Conservation (phyloP, 306 rosid genomes). For the Dryas octopetala region DNA sequence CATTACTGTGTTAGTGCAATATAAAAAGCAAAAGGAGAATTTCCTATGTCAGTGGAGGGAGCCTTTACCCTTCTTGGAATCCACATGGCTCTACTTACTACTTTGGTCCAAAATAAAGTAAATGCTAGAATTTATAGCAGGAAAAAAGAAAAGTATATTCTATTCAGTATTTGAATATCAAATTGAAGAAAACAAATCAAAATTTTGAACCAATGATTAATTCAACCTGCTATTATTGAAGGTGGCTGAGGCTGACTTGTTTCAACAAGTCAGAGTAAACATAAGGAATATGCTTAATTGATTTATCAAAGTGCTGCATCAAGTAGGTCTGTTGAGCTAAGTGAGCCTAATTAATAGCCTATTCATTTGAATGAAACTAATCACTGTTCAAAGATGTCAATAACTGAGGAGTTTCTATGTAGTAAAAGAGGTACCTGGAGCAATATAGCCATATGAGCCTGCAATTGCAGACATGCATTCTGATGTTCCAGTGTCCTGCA, state of each 20-base stretch:
- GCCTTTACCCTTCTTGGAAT: constrained; percentile 53
- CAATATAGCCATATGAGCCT: constrained; percentile 92
- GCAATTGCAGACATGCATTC: constrained; percentile 98
- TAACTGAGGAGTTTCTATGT: neutral
- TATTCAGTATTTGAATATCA: constrained; percentile 11
- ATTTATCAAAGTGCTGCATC: constrained; percentile 9
- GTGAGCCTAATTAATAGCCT: neutral
- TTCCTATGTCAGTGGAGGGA: constrained; percentile 57
- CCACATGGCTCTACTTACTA: constrained; percentile 35
- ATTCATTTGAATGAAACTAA: neutral
- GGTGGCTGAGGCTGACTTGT: neutral
- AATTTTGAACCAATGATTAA: constrained; percentile 18
- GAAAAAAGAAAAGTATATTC: constrained; percentile 10
- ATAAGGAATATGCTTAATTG: constrained; percentile 11
- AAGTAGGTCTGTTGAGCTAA: neutral
- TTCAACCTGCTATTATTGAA: constrained; percentile 10
- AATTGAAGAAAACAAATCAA: constrained; percentile 11
- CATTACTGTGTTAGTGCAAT: constrained; percentile 22
- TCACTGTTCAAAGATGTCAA: neutral
- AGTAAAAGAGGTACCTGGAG: constrained; percentile 67
- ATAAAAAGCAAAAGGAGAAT: constrained; percentile 51
- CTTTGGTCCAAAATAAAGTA: constrained; percentile 27
- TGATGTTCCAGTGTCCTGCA: constrained; percentile 75
- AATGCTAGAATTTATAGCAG: constrained; percentile 20
- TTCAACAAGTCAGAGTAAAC: neutral